These are phyloP conservation scores for Chrysanthemum makinoi DNA, from an alignment of 129 eudicot genomes.

Conservation along the genomic window DNA sequence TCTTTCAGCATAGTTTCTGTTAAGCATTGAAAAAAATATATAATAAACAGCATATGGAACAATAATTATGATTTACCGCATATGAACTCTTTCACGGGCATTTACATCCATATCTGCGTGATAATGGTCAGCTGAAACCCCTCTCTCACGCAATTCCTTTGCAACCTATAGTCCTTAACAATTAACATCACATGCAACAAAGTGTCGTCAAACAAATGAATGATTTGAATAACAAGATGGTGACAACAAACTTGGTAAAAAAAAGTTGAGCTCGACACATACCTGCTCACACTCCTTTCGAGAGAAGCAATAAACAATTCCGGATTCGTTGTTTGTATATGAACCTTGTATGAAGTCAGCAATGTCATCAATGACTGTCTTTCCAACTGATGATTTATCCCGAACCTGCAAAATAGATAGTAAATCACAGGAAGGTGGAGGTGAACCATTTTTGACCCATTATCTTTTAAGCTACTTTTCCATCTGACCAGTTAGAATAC, in stretches of 20 bases:
- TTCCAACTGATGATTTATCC: slow-evolving; percentile 88
- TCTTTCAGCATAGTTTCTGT: background rate
- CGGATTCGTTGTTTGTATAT: slow-evolving; percentile 88
- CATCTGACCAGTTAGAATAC: no score
- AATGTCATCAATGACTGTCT: slow-evolving; percentile 76
- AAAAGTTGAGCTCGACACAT: slow-evolving; percentile 2
- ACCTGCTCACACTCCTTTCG: slow-evolving; percentile 98
- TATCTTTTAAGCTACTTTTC: background rate
- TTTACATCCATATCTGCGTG: slow-evolving; percentile 98
- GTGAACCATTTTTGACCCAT: background rate
- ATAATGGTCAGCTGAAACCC: slow-evolving; percentile 85
- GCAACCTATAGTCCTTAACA: slow-evolving; percentile 65
- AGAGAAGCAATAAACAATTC: slow-evolving; percentile 94
- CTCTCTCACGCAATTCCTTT: slow-evolving; percentile 75
- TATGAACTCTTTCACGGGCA: slow-evolving; percentile 84
- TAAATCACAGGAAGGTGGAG: slow-evolving; percentile 5
- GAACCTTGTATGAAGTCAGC: slow-evolving; percentile 75
- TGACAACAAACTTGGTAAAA: slow-evolving; percentile 8
- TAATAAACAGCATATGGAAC: slow-evolving; percentile 3
- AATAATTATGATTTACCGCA: slow-evolving; percentile 39
- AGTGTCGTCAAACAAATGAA: background rate
- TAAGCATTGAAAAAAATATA: background rate
- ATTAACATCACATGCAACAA: background rate
- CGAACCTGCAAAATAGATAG: slow-evolving; percentile 57
- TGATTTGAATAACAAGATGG: background rate